Evolutionary conservation across 257 asterid species (phyloP), one percentile per base, ranked within the genome.

Genomic region (Dorcoceras hygrometricum): DNA sequence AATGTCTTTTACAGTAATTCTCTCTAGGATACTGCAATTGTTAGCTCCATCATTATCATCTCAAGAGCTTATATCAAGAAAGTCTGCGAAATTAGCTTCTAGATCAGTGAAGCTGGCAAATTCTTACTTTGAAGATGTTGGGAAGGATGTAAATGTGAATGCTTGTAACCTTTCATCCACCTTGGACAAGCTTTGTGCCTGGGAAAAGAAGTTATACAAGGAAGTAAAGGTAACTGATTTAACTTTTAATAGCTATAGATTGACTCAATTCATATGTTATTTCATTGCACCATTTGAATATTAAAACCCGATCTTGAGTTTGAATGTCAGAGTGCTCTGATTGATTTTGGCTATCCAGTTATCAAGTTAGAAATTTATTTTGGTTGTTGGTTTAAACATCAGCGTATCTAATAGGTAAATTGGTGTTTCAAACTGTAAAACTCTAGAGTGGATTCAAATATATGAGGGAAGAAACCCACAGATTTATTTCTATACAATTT

Each of bases 151-250:
- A 51, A 71, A 65, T 29, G 29, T 66, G 34, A 73, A 81, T 81
- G 86, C 93, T 2, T 77, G 74, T 55, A 79, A 84, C 82, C 92
- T 94, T 66, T 90, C 96, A 16, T 78, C 95, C 46, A 89, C 91
- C 24, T 71, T 94, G 75, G 99, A 87, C 73, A 78, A 80, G 75
- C 77, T 94, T 23, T 90, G 85, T 72, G 89, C 81, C 59, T 94
- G 99, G 99, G 99, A 94, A 77, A 82, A 85, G 71, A 94, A 94
- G 80, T 76, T 90, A 59, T 90, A 84, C 81, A 90, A 90, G 85
- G 99, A 90, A 87, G 99, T 94, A 18, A 94, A 94, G 99, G 99
- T 90, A 80, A 62, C 23, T 67, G 34, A 10, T 39, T 39, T 39
- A 10, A 2, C 18, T 39, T 12, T 0, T 9, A 62, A 56, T 61